Conservation (phyloP, 1,139 yeast genomes). For the Diutina rugosa region DNA sequence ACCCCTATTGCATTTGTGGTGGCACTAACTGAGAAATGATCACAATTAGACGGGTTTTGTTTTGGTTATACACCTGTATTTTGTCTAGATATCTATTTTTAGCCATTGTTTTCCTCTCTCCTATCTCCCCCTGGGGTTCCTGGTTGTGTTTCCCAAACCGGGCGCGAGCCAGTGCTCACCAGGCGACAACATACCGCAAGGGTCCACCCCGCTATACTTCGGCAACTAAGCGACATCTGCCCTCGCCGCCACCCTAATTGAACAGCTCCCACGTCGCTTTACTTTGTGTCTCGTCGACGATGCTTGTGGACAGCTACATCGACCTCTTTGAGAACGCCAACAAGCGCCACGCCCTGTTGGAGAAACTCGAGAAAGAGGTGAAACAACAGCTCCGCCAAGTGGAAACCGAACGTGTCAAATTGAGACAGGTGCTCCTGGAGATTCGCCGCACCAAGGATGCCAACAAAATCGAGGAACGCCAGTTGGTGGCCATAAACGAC, state of each 20-base stretch:
- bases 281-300: not conserved
- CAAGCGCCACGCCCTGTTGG: conserved; percentile 1
- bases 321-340: conserved; percentile 1
- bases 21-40: too few species aligned
- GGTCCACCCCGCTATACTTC: not conserved
- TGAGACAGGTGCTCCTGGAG: not conserved
- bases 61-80: too few species aligned
- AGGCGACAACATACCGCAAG: not conserved
- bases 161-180: not conserved
- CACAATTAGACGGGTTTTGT: too few species aligned
- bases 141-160: not conserved
- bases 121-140: not conserved
- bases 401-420: not conserved
- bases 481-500: conserved; percentile 1
- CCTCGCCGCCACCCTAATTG: not conserved
- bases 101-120: too few species aligned
- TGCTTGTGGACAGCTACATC: conserved; percentile 1
- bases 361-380: not conserved
- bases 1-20: too few species aligned
- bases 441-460: conserved; percentile 1
- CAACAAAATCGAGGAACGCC: not conserved
- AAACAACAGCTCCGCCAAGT: conserved; percentile 1
- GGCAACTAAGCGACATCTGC: not conserved
- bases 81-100: too few species aligned
- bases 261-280: not conserved